Conservation (phyloP, 441 rosid species). For the Croton laevigatus region DNA sequence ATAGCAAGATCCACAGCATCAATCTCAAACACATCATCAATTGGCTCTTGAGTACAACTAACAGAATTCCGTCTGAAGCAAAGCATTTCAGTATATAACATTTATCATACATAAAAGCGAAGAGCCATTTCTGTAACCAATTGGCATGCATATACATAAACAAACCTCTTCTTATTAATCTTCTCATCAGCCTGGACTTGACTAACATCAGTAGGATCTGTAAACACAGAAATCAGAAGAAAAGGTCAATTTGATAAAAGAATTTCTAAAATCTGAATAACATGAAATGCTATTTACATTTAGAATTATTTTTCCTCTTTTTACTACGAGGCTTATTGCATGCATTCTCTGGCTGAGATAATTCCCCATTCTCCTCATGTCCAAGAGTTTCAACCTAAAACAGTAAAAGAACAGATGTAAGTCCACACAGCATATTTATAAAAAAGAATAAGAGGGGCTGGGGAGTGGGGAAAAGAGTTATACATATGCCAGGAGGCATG, state of each 20-base stretch:
- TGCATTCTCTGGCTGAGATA: not conserved
- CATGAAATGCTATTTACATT: conserved; percentile 12
- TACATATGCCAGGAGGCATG: not conserved
- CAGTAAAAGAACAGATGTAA: conserved; percentile 6
- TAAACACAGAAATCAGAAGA: conserved; percentile 2
- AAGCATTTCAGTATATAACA: not conserved
- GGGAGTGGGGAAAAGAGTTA: not conserved
- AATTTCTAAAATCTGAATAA: not conserved
- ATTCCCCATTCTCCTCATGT: not conserved
- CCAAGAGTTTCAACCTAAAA: conserved; percentile 19
- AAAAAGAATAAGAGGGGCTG: too few species aligned
- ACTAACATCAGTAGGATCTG: not conserved
- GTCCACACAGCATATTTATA: not conserved
- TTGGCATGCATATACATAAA: not conserved
- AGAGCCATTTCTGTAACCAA: not conserved
- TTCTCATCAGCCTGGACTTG: conserved; percentile 13
- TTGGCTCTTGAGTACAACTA: conserved; percentile 23
- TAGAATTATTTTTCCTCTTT: conserved; percentile 15
- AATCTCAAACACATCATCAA: conserved; percentile 28
- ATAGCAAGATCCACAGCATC: conserved; percentile 4
- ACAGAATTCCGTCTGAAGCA: conserved; percentile 16
- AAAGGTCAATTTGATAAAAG: not conserved
- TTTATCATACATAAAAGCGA: not conserved
- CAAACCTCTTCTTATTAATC: conserved; percentile 17
- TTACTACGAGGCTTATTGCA: conserved; percentile 11